A percentile compares a stretch with the other conserved stretches of the same genome.
Evolutionary conservation across 2,329 filamentous ascomycete species (phyloP).

Genomic region (Ambrosiella cleistominuta): DNA sequence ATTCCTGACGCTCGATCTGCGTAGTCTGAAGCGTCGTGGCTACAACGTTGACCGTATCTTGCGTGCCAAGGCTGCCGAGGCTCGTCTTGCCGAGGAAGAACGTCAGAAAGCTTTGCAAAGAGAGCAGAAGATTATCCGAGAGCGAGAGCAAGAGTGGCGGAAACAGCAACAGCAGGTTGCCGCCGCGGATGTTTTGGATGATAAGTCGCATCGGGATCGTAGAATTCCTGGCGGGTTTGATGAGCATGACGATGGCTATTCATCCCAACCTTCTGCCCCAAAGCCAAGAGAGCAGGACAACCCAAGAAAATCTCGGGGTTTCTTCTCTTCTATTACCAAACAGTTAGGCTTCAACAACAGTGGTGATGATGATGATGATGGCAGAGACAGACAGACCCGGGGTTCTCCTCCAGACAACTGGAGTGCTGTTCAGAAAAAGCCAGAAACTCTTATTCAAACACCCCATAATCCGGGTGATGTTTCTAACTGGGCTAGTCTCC

Average conservation of each 20-base stretch:
- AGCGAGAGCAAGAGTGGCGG: conserved; percentile 30
- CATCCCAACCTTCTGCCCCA: not conserved
- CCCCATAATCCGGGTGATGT: not conserved
- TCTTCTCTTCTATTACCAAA: conserved; percentile 53
- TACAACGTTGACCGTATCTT: conserved; percentile 96
- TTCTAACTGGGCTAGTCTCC: conserved; percentile 31
- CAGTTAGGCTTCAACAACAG: conserved; percentile 48
- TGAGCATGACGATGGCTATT: not conserved
- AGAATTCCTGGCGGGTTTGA: conserved; percentile 14
- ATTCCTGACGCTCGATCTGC: conserved; percentile 68
- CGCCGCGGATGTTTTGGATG: conserved; percentile 7
- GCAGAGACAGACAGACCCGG: not conserved
- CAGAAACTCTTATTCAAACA: conserved; percentile 16
- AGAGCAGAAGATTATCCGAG: conserved; percentile 51
- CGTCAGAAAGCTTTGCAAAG: conserved; percentile 55
- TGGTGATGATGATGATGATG: conserved; percentile 25
- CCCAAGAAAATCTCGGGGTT: conserved; percentile 29
- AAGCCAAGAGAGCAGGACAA: conserved; percentile 17
- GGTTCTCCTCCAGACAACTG: not conserved
- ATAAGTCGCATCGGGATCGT: conserved; percentile 15
- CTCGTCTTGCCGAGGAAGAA: conserved; percentile 69
- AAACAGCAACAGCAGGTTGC: conserved; percentile 20
- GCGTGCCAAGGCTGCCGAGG: conserved; percentile 71
- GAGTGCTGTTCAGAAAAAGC: conserved; percentile 5
- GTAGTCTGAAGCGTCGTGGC: conserved; percentile 66